Evolutionary conservation across 1,284 basidiomycete species (phyloP), one percentile per base, ranked within the genome.

Genomic region (Grifola frondosa): DNA sequence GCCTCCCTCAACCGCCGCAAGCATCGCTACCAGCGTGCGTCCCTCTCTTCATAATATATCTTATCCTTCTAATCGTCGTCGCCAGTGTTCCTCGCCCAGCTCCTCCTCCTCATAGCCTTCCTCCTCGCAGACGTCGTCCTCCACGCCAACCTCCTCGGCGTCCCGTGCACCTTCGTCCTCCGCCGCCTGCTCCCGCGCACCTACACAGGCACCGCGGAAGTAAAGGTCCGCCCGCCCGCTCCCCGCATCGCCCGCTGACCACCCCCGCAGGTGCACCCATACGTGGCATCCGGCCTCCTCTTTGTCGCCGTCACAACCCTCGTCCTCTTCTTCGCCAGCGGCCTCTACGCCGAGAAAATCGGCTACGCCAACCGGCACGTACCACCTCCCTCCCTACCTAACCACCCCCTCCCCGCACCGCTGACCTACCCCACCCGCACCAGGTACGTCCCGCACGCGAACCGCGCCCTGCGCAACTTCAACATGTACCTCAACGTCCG

Each of bases 401-500:
- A 12, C 19, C 23, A 16, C 11, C 15, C n/a, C 12, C 30, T 22
- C 21, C 21, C 25, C 21, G 45, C 13, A 26, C 17, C 10, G 1
- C 19, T 21, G 20, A 55, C 48, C 42, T 37, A 42, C 17, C 24
- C 28, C 34, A 30, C 38, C 48, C 16, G 32, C 33, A 38, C 30
- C 61, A 96, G 93, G 70, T 99, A 98, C 61, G 91, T 98, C 15
- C 95, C 93, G 1, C 96, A 98, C 58, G 92, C 95, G 9, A 99
- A 99, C 66, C 81, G 88, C 31, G 84, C 94, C 0, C 72, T 99
- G 22, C 80, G 96, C 20, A 88, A 84, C 20, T 88, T 97, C 65
- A 98, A 99, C 67, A 96, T 99, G 84, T 92, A 94, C 61, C 78
- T 99, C 56, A 98, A 98, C 69, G 90, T 96, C 57, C 85, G 91